Base-by-base conservation (phyloP, 2,329 filamentous ascomycete species). In the Harringtonia lauricola region DNA sequence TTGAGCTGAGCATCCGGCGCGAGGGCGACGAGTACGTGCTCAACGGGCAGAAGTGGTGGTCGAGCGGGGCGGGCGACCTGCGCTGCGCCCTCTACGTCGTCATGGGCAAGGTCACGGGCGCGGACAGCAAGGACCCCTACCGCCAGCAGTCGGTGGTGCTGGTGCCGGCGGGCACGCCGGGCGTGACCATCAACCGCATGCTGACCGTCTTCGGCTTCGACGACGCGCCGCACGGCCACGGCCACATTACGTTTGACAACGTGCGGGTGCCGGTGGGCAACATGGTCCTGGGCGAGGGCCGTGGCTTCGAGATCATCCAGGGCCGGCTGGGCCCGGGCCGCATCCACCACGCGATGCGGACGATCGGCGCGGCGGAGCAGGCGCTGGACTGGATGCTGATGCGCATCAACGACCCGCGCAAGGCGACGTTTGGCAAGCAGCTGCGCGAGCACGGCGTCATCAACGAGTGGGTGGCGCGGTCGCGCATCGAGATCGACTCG, bases 11-110 rank as follows among this genome's bases (percentile, higher is more conserved):
- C 47, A 95, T 98, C 60, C 74, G 69, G 52, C 79, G 76, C 46
- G 87, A 95, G 52, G 90, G 89, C 12, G 79, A 92, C 57, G 79
- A 92, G 55, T 95, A 92, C 59, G 79, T 96, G 17, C 73, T 98
- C 43, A 95, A 96, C 59, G 92, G 92, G 45, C 55, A 90, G 78
- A 98, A 98, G 86, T 98, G 92, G 92, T 98, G 92, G 92, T 94
- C 87, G 24, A 94, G 86, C 51, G 92, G 92, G 52, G 88, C 89
- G 17, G 92, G 92, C 46, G 92, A 98, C 66, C 84, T 83, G 46
- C 78, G 90, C 55, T 98, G 92, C 72, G 75, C 84, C 63, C 71
- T 98, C 61, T 96, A 95, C 68, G 81, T 98, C 49, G 88, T 95
- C 55, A 95, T 98, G 85, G 92, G 87, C 65, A 95, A 96, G 73